A percentile compares a stretch with the other conserved stretches of the same genome.
phyloP scores from a whole-genome alignment of 768 basidiomycete species.

The Hypsizygus marmoreus region DNA sequence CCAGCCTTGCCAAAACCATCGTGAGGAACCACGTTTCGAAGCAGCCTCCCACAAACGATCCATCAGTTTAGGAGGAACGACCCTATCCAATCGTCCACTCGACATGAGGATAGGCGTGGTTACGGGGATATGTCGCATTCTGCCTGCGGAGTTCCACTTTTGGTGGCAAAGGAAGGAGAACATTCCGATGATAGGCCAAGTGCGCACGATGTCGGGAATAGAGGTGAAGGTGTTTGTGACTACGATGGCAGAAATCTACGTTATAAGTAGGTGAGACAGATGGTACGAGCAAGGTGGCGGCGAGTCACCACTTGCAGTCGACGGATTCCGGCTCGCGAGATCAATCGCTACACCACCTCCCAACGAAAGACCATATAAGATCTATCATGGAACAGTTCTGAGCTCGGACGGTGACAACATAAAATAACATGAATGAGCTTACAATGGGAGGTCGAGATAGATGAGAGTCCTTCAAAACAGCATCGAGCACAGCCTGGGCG shows the following conservation, averaged over 20 bases:
- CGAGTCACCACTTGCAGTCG: constrained; percentile 59
- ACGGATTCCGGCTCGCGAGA: constrained; percentile 69
- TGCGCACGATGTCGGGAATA: constrained; percentile 69
- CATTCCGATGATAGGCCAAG: constrained; percentile 63
- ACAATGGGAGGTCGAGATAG: constrained; percentile 66
- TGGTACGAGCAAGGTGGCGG: no score
- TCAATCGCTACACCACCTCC: constrained; percentile 90
- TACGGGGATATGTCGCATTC: constrained; percentile 56
- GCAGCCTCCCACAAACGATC: constrained; percentile 55
- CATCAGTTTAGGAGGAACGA: constrained; percentile 70
- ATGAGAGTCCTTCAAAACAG: constrained; percentile 56
- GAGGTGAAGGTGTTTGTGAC: constrained; percentile 90
- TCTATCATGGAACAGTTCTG: no score
- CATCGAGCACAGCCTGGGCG: constrained; percentile 77
- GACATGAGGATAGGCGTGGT: constrained; percentile 72
- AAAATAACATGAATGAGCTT: constrained; percentile 26
- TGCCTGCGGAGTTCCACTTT: constrained; percentile 75
- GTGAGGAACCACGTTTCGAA: constrained; percentile 40
- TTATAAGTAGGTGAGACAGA: not conserved
- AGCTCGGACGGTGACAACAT: no score
- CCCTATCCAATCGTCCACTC: constrained; percentile 60
- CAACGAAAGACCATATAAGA: constrained; percentile 75
- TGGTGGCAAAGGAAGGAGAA: constrained; percentile 76
- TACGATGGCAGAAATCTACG: constrained; percentile 67
- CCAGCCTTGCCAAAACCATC: no score